These are phyloP conservation scores for Quaeritorhiza haematococci DNA, from an alignment of 371 early-diverging fungal genomes.

Conservation along the genomic window DNA sequence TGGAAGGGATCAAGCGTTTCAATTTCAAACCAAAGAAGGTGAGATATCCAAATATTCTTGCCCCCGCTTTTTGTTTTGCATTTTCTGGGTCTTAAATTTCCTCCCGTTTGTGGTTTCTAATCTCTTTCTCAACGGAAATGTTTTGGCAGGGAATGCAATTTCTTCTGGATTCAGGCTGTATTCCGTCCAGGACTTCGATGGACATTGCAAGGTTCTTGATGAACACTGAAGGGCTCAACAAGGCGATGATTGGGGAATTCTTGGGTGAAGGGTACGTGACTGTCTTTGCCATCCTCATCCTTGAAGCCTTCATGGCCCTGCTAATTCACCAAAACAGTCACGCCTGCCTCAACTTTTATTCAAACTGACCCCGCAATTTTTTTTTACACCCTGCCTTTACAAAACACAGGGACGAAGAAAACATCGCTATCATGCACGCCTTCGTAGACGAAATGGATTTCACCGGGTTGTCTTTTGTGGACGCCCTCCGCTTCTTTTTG, in stretches of 20 bases:
- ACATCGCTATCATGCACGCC: slow-evolving; percentile 88
- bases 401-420: slow-evolving; percentile 59
- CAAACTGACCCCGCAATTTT: no score
- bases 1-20: slow-evolving; percentile 75
- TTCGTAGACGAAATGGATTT: slow-evolving; percentile 92
- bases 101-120: no score
- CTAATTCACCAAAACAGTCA: background rate
- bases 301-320: slow-evolving; percentile 6
- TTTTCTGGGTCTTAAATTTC: background rate
- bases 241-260: slow-evolving; percentile 87
- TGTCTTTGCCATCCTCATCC: slow-evolving; percentile 10
- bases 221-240: slow-evolving; percentile 71
- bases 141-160: slow-evolving; percentile 61
- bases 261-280: slow-evolving; percentile 74
- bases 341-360: no score
- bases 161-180: slow-evolving; percentile 59
- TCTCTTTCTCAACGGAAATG: background rate
- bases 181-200: slow-evolving; percentile 47
- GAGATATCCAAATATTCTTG: background rate
- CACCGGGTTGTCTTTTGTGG: slow-evolving; percentile 64
- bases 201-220: slow-evolving; percentile 73
- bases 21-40: slow-evolving; percentile 84
- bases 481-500: slow-evolving; percentile 83
- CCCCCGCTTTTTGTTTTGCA: background rate
- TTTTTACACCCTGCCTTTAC: background rate